Percentiles rank a stretch among this genome's conserved stretches.
These are phyloP conservation scores for Hibiscus tridactylites DNA, from an alignment of 345 rosid species.

Conservation along the genomic window DNA sequence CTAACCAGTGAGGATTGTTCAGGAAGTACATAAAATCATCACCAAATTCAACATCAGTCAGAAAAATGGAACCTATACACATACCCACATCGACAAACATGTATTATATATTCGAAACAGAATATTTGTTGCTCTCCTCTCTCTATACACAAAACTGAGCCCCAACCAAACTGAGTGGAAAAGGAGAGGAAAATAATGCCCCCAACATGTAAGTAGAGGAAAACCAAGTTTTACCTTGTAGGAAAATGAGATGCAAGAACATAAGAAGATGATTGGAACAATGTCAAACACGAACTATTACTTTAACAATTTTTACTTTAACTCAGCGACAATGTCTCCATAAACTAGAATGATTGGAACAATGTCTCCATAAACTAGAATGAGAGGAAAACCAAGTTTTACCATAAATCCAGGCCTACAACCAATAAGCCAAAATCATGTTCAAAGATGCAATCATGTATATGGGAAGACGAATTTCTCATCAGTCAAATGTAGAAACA, in stretches of 20 bases:
- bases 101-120: neutral
- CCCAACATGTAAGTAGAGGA: neutral
- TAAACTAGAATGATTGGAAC: too few species aligned
- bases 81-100: conserved; percentile 20
- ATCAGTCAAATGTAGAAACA: neutral
- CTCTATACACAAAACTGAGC: conserved; percentile 30
- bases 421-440: neutral
- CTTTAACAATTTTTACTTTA: too few species aligned
- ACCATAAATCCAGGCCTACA: neutral
- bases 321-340: too few species aligned
- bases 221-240: too few species aligned
- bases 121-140: neutral
- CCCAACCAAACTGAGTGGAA: neutral
- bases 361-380: too few species aligned
- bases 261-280: too few species aligned
- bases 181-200: conserved; percentile 3
- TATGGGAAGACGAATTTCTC: neutral
- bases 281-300: too few species aligned
- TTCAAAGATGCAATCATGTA: neutral
- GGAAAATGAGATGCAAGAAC: too few species aligned
- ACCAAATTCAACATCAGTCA: conserved; percentile 27
- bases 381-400: neutral
- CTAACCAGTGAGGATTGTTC: conserved; percentile 18
- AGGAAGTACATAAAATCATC: conserved; percentile 12
- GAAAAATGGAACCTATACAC: conserved; percentile 38